phyloP scores from a whole-genome alignment of 2,329 filamentous ascomycete genomes.

The Ophiostoma sp. region DNA sequence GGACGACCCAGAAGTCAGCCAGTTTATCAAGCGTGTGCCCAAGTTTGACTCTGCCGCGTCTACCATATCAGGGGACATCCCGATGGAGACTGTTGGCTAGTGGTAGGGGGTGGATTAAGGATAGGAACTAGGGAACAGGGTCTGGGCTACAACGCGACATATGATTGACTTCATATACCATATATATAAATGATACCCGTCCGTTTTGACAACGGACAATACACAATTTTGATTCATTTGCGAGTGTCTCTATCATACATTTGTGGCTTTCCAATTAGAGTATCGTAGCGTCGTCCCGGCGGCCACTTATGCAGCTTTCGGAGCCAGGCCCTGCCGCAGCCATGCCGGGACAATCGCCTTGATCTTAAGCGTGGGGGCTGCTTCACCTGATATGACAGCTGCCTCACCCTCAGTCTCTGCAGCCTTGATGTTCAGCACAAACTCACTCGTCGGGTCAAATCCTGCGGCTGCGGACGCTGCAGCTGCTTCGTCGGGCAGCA shows the following conservation, averaged over 20 bases:
- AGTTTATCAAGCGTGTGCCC: conserved; percentile 24
- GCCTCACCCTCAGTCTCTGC: conserved; percentile 33
- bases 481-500: conserved; percentile 59
- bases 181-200: conserved; percentile 21
- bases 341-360: conserved; percentile 84
- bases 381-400: conserved; percentile 28
- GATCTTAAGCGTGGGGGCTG: conserved; percentile 47
- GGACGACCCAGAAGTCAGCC: conserved; percentile 25
- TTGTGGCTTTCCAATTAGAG: not conserved
- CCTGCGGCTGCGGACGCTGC: conserved; percentile 54
- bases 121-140: not conserved
- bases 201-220: conserved; percentile 14
- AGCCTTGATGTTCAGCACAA: conserved; percentile 43
- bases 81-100: conserved; percentile 18
- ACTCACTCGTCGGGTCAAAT: conserved; percentile 55
- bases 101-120: not conserved
- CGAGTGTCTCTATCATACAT: not conserved
- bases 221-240: not conserved
- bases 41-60: conserved; percentile 12
- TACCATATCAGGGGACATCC: conserved; percentile 10
- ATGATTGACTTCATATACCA: not conserved
- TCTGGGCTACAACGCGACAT: not conserved
- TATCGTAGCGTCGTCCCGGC: not conserved
- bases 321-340: conserved; percentile 45
- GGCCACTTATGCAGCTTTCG: not conserved